Evolutionary conservation across 2,329 filamentous ascomycete genomes (phyloP), one percentile per base, ranked within the genome.

Genomic region (Cercospora nicotianae): DNA sequence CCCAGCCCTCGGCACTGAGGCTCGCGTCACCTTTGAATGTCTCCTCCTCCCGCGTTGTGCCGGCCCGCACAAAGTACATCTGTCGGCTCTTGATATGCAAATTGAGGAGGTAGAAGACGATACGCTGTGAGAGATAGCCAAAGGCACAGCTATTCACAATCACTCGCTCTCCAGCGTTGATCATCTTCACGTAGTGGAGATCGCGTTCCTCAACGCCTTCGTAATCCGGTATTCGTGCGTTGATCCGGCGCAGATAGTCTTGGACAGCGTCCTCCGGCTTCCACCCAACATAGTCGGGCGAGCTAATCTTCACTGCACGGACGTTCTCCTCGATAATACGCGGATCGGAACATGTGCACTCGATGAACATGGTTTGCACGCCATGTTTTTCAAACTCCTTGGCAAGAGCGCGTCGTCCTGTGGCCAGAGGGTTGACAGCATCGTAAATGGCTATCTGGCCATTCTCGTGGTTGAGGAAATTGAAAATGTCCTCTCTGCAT

Each of bases 171-270:
- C 95, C 95, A 7, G 95, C 95, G 74, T 99, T 99, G 78, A 98
- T 96, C 94, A 99, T 97, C 83, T 97, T 97, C 82, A 99, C 94
- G 81, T 94, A 99, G 79, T 98, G 97, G 70, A 99, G 86, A 72
- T 98, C 94, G 31, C 87, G 86, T 79, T 99, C 95, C 75, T 94
- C 87, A 93, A 99, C 98, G 1, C 93, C 96, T 81, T 99, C 94
- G 74, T 97, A 99, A 67, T 94, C 90, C 20, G 95, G 95, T 68
- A 99, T 99, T 73, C 95, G 92, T 74, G 92, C 90, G 70, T 93
- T 90, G 77, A 99, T 98, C 61, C 95, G 90, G 70, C 89, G 87
- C 45, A 99, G 87, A 76, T 99, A 99, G 75, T 97, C 89, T 76
- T 92, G 90, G 31, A 97, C 94, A 3, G 95, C 95, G 77, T 97